phyloP scores from a whole-genome alignment of 2,329 filamentous ascomycete species.

The Cladophialophora immunda region DNA sequence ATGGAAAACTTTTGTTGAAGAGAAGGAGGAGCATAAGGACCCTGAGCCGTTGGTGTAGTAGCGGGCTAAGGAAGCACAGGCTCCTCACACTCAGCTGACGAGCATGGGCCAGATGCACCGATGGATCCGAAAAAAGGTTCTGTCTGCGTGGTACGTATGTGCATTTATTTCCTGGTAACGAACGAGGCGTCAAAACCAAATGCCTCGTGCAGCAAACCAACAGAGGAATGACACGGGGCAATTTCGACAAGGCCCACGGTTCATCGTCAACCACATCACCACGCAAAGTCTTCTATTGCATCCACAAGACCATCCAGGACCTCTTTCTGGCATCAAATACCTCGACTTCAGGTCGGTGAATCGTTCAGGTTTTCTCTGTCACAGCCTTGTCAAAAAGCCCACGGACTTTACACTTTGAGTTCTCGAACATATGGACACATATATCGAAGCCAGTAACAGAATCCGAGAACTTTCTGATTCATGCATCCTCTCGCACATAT shows the following conservation, averaged over 20 bases:
- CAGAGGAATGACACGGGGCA: neutral
- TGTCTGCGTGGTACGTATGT: neutral
- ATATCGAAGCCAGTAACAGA: neutral
- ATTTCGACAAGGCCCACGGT: neutral
- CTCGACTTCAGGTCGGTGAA: neutral
- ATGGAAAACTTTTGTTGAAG: conserved; percentile 1
- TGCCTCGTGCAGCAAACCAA: neutral
- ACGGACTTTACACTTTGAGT: neutral
- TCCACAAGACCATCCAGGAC: neutral
- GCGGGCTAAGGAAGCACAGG: neutral
- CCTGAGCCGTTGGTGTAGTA: neutral
- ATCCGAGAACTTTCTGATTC: neutral
- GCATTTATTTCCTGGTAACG: neutral
- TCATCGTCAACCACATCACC: neutral
- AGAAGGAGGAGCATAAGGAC: neutral
- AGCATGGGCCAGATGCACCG: neutral
- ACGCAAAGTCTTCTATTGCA: neutral
- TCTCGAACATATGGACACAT: neutral
- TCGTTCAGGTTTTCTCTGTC: neutral
- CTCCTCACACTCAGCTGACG: neutral
- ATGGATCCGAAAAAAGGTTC: neutral
- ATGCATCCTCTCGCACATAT: neutral
- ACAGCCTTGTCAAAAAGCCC: neutral
- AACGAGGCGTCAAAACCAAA: neutral
- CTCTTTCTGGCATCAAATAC: neutral